Conservation (phyloP, 768 basidiomycete species). For the Suillus luteus region DNA sequence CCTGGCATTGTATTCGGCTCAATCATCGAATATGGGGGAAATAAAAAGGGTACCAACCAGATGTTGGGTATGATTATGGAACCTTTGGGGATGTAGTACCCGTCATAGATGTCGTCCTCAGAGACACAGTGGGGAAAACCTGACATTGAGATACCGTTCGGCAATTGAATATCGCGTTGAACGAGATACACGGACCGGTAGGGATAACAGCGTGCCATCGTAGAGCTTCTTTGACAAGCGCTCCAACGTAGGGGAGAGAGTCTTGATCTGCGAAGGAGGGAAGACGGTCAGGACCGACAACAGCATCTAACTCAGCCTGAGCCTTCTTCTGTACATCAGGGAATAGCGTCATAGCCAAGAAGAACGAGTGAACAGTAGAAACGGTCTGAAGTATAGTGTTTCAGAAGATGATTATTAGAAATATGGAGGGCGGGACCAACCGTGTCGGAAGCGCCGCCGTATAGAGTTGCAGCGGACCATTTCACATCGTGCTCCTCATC, state of each 20-base stretch:
- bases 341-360: slow-evolving; percentile 11
- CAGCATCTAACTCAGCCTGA: slow-evolving; percentile 60
- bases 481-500: slow-evolving; percentile 64
- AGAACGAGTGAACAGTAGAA: slow-evolving; percentile 16
- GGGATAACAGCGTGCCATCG: slow-evolving; percentile 45
- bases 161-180: slow-evolving; percentile 34
- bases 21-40: slow-evolving; percentile 15
- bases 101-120: slow-evolving; percentile 64
- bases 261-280: slow-evolving; percentile 61
- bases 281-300: slow-evolving; percentile 60
- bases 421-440: neutral
- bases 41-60: slow-evolving; percentile 19
- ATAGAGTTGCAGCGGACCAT: slow-evolving; percentile 50
- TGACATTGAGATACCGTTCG: slow-evolving; percentile 19
- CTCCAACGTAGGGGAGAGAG: slow-evolving; percentile 60
- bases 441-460: slow-evolving; percentile 21
- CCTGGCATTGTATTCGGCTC: slow-evolving; percentile 17
- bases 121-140: slow-evolving; percentile 50
- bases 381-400: neutral
- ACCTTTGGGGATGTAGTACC: slow-evolving; percentile 60
- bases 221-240: slow-evolving; percentile 58
- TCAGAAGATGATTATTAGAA: neutral
- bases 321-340: slow-evolving; percentile 57
- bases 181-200: slow-evolving; percentile 40
- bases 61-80: slow-evolving; percentile 27